A percentile compares a stretch with the other conserved stretches of the same genome.
These are phyloP conservation scores for Citrus australasica DNA, from an alignment of 345 rosid species.

Conservation along the genomic window DNA sequence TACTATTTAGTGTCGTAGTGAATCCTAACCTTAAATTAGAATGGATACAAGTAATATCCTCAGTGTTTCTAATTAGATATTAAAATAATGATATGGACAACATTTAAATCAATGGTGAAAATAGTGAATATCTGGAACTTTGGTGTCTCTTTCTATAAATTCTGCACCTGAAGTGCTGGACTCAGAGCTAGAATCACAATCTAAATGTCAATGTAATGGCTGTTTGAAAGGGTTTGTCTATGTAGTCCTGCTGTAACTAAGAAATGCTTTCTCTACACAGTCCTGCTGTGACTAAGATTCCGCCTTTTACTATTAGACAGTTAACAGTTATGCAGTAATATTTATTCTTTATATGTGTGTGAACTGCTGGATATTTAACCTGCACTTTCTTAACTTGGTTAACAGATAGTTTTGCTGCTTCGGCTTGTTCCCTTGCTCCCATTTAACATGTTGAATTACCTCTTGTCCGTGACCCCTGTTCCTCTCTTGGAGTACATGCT, in stretches of 20 bases:
- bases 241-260: too few species aligned
- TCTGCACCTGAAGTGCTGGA: not conserved
- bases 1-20: not conserved
- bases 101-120: not conserved
- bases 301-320: not conserved
- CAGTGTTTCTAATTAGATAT: not conserved
- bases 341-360: not conserved
- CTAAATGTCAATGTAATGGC: not conserved
- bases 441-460: constrained; percentile 92
- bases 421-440: constrained; percentile 98
- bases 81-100: not conserved
- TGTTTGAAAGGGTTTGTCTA: not conserved
- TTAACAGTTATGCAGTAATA: not conserved
- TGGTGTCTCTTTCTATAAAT: not conserved
- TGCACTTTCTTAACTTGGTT: constrained; percentile 15
- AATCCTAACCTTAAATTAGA: not conserved
- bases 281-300: not conserved
- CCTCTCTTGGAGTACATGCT: constrained; percentile 76
- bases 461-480: constrained; percentile 90
- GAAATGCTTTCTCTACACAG: not conserved
- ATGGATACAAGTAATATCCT: not conserved
- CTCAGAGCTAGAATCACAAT: not conserved
- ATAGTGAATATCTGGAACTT: not conserved
- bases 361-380: not conserved
- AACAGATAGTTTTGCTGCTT: constrained; percentile 82